phyloP scores from a whole-genome alignment of 1,284 basidiomycete species.

The Moesziomyces parantarcticus region DNA sequence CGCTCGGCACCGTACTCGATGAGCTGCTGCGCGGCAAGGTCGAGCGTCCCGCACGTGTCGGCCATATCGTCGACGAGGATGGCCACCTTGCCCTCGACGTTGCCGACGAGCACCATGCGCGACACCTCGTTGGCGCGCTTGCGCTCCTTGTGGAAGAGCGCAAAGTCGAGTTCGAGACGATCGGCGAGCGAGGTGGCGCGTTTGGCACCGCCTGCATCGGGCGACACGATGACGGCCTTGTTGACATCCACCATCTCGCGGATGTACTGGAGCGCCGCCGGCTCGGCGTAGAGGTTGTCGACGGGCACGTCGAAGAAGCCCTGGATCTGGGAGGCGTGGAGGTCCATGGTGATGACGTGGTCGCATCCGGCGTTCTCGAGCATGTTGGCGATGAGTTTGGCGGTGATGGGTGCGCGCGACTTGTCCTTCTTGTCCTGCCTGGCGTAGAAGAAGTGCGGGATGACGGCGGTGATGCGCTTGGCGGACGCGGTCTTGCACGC shows the following conservation, averaged over 20 bases:
- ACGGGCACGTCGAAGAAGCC: conserved; percentile 99
- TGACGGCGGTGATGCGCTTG: conserved; percentile 92
- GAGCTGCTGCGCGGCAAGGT: conserved; percentile 88
- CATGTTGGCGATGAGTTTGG: conserved; percentile 99
- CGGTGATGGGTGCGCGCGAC: conserved; percentile 96
- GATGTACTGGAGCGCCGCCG: conserved; percentile 94
- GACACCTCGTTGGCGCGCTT: conserved; percentile 99
- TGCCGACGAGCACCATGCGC: conserved; percentile 96
- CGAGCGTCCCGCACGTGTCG: conserved; percentile 97
- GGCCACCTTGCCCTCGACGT: conserved; percentile 90
- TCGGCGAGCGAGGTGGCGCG: conserved; percentile 97
- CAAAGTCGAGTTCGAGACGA: conserved; percentile 95
- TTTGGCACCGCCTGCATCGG: conserved; percentile 98
- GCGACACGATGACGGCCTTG: conserved; percentile 95
- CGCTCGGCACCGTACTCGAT: conserved; percentile 87
- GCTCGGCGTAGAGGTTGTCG: conserved; percentile 98
- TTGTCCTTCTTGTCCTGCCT: conserved; percentile 98
- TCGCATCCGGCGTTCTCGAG: conserved; percentile 96
- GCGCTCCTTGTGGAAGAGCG: conserved; percentile 99
- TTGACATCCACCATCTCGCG: conserved; percentile 87
- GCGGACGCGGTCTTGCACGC: conserved; percentile 90
- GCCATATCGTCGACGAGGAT: conserved; percentile 99
- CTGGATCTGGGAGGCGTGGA: conserved; percentile 71
- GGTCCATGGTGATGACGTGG: conserved; percentile 78
- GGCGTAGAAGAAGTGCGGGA: conserved; percentile 68